Conservation (phyloP, 108 stramenopile genomes). For the Fragilariopsis cylindrus region DNA sequence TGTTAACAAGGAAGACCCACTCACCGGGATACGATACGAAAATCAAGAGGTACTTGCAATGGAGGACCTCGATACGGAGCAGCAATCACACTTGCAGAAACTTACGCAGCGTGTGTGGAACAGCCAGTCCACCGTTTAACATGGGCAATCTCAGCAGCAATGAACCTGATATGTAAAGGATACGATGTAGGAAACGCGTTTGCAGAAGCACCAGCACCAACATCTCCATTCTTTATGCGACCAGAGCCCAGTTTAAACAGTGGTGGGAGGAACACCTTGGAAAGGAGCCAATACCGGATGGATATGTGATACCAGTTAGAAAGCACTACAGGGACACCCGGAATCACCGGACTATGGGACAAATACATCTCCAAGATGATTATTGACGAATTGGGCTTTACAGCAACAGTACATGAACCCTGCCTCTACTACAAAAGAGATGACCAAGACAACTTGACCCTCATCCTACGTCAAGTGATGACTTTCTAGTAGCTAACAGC, state of each 20-base stretch:
- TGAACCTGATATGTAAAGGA: constrained; percentile 15
- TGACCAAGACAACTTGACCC: not conserved
- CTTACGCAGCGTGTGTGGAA: constrained; percentile 31
- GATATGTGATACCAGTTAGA: constrained; percentile 30
- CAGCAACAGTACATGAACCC: constrained; percentile 41
- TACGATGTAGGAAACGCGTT: constrained; percentile 47
- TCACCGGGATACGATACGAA: constrained; percentile 2
- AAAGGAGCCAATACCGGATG: not conserved
- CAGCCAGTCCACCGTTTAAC: constrained; percentile 30
- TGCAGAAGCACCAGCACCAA: constrained; percentile 33
- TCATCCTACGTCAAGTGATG: constrained; percentile 1
- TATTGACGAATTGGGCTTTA: constrained; percentile 27
- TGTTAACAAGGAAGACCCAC: constrained; percentile 9
- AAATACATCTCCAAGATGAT: not conserved
- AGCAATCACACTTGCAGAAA: constrained; percentile 10
- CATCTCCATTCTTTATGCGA: constrained; percentile 24
- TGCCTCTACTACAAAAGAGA: constrained; percentile 1
- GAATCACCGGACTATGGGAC: constrained; percentile 9
- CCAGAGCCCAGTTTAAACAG: constrained; percentile 32
- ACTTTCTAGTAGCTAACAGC: not conserved
- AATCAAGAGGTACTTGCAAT: constrained; percentile 17
- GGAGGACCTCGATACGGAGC: constrained; percentile 18
- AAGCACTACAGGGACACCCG: constrained; percentile 43
- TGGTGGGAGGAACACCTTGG: constrained; percentile 25
- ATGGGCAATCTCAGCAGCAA: constrained; percentile 31